Base-by-base conservation (phyloP, 306 rosid genomes). In the Castanopsis chinensis region DNA sequence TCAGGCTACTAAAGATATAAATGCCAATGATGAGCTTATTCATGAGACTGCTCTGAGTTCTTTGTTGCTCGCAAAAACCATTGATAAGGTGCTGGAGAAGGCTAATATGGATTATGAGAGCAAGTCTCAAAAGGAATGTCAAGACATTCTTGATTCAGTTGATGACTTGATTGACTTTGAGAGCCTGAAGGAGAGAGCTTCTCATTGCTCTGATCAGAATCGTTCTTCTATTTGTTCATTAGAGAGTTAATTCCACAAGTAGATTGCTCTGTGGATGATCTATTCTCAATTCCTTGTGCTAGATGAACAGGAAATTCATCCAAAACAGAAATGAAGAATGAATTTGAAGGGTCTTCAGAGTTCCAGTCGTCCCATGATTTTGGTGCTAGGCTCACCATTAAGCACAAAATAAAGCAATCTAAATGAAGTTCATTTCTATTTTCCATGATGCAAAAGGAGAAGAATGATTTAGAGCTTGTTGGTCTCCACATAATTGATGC, bases 1-100 rank as follows among this genome's bases (percentile, higher is more conserved):
- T 84, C 97, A 92, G 87, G 93, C 97, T 19, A 88, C 75, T 27
- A 91, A 90, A 71, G 97, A 92, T 79, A 85, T 94, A 61, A 85
- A 90, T 82, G 88, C 97, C 12, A 97, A 94, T 76, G 99, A 94
- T 82, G 99, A 92, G 76, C 97, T 94, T 91, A 81, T 77, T 78
- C 81, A 86, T 83, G 99, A 90, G 83, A 88, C 91, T 41, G 87
- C 87, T 84, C 78, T 92, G 79, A 90, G 93, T 76, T 95, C 99
- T 41, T 85, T 92, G 79, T 83, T 88, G 83, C 97, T 94, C 58
- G 83, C 91, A 79, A 84, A 90, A 76, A 88, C 90, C 80, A 82
- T 92, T 27, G 30, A 27, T 27, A 27, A 27, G 30, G 30, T 27
- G 30, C 30, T 27, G 30, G 30, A 27, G 30, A 27, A 27, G 30